Percentiles rank a stretch among this genome's conserved stretches.
phyloP scores from a whole-genome alignment of 2,329 filamentous ascomycete species.

The Ophiocordyceps sinensis region DNA sequence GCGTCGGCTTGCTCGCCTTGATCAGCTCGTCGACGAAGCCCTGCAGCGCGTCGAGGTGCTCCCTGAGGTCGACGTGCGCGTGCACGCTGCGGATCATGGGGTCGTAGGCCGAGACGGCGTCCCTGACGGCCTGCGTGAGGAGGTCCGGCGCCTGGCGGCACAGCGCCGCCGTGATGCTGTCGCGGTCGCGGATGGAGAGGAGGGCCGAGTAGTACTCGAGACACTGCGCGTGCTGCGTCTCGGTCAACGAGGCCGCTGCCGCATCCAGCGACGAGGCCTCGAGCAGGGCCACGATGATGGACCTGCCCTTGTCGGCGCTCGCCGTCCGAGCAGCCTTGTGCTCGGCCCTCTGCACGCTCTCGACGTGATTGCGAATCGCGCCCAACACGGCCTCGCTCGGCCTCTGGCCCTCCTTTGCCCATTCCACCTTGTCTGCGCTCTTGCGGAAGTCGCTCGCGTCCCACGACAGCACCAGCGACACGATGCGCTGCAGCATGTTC shows the following conservation, averaged over 20 bases:
- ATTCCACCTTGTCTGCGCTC: slow-evolving; percentile 49
- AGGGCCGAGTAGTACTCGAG: slow-evolving; percentile 57
- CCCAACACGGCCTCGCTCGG: slow-evolving; percentile 47
- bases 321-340: slow-evolving; percentile 44
- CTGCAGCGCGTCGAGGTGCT: slow-evolving; percentile 52
- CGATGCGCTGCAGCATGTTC: slow-evolving; percentile 67
- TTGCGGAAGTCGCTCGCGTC: slow-evolving; percentile 58
- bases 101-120: slow-evolving; percentile 53
- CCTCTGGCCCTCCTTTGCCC: slow-evolving; percentile 29
- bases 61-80: slow-evolving; percentile 54
- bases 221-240: slow-evolving; percentile 47
- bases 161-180: slow-evolving; percentile 50
- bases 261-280: slow-evolving; percentile 28
- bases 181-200: slow-evolving; percentile 60
- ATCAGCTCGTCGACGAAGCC: slow-evolving; percentile 59
- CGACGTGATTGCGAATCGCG: slow-evolving; percentile 44
- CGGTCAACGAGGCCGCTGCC: slow-evolving; percentile 31
- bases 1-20: slow-evolving; percentile 34
- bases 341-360: slow-evolving; percentile 29
- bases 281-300: slow-evolving; percentile 55
- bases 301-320: slow-evolving; percentile 36
- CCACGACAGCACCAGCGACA: slow-evolving; percentile 58
- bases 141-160: slow-evolving; percentile 58
- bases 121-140: slow-evolving; percentile 53
- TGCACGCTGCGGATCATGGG: slow-evolving; percentile 61